Evolutionary conservation across 805 yeast species (phyloP).

Genomic region (Torulaspora microellipsoides): DNA sequence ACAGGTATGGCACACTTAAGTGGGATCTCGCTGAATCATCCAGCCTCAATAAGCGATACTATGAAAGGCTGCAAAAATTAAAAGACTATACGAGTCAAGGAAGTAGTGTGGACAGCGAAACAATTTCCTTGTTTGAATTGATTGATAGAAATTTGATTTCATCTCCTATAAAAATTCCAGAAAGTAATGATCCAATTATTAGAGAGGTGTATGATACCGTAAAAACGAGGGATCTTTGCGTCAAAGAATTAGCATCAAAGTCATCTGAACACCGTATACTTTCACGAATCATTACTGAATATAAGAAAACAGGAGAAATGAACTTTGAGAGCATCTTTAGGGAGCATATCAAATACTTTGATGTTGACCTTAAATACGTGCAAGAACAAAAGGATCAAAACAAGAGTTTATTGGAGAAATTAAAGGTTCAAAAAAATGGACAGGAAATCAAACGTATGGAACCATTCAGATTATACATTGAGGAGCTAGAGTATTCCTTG

Average conservation of each 20-base stretch:
- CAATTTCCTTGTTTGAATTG: conserved; percentile 44
- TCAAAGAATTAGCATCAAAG: conserved; percentile 42
- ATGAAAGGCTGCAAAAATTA: conserved; percentile 43
- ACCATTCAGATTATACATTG: conserved; percentile 22
- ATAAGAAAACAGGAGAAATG: conserved; percentile 33
- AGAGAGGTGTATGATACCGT: conserved; percentile 35
- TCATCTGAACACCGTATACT: conserved; percentile 45
- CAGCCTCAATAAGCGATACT: conserved; percentile 38
- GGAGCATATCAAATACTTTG: conserved; percentile 44
- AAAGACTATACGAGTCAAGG: conserved; percentile 54
- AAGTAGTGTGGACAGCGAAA: conserved; percentile 52
- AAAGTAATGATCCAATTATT: conserved; percentile 34
- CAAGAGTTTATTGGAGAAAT: conserved; percentile 36
- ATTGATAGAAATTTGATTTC: conserved; percentile 43
- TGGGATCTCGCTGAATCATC: conserved; percentile 53
- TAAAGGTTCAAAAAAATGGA: conserved; percentile 30
- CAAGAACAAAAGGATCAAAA: conserved; percentile 40
- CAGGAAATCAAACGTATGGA: conserved; percentile 13
- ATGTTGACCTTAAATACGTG: conserved; percentile 46
- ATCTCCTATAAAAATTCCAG: conserved; percentile 36
- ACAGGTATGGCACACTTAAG: conserved; percentile 46
- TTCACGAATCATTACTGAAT: conserved; percentile 49
- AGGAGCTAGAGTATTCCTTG: conserved; percentile 24
- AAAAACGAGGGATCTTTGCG: conserved; percentile 30
- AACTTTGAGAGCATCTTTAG: conserved; percentile 41